Evolutionary conservation across 768 basidiomycete species (phyloP).

Genomic region (Panaeolus papilionaceus): DNA sequence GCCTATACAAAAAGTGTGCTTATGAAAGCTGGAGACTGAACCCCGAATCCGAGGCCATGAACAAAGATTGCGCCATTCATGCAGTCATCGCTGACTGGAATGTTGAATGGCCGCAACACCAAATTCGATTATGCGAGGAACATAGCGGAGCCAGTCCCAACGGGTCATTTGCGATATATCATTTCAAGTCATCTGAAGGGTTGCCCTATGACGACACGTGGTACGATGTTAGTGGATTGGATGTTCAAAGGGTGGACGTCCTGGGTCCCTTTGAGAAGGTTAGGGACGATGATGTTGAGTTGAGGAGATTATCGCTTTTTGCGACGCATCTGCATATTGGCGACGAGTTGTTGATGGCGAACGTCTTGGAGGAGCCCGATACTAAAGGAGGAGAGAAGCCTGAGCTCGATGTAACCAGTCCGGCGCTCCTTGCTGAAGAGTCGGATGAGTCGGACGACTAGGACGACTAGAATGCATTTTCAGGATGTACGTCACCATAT

Average conservation of each 20-base stretch:
- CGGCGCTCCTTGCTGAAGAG: background rate
- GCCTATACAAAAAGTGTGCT: background rate
- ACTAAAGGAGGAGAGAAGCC: no score
- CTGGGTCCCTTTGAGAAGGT: background rate
- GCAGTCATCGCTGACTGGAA: background rate
- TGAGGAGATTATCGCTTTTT: background rate
- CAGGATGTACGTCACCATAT: background rate
- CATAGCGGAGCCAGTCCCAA: background rate
- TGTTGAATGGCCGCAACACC: background rate
- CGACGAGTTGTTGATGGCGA: background rate
- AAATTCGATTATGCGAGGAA: background rate
- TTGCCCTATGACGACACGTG: background rate
- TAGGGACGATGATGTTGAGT: background rate
- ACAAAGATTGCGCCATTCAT: background rate
- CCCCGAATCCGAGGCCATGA: background rate
- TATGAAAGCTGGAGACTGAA: background rate
- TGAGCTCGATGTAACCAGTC: background rate
- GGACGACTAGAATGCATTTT: background rate
- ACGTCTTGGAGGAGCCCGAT: background rate
- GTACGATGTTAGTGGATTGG: background rate
- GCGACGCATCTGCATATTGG: background rate
- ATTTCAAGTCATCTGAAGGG: background rate
- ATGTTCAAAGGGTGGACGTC: background rate
- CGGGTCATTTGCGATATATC: background rate
- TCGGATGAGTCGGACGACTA: background rate